Evolutionary conservation across 2,329 filamentous ascomycete genomes (phyloP).

Genomic region (Trichocomaceae sp.): DNA sequence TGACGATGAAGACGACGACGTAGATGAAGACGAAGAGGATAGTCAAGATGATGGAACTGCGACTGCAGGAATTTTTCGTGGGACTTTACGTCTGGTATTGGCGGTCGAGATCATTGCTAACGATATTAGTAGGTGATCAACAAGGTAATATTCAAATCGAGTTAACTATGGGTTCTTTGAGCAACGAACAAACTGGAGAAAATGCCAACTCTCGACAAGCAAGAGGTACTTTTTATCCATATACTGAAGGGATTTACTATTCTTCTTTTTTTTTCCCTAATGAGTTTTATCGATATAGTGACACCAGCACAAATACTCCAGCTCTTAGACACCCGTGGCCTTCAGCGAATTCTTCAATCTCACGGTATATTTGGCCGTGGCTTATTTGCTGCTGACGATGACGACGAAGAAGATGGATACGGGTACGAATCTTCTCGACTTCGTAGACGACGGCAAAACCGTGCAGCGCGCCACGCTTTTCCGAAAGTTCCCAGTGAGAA

Average conservation of each 20-base stretch:
- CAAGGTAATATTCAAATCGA: conserved; percentile 25
- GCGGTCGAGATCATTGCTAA: background rate
- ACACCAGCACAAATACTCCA: conserved; percentile 45
- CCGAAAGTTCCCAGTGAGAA: conserved; percentile 78
- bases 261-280: background rate
- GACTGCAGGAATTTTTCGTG: conserved; percentile 3
- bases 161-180: conserved; percentile 23
- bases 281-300: conserved; percentile 19
- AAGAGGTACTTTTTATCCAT: background rate
- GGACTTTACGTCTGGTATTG: background rate
- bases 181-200: conserved; percentile 16
- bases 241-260: background rate
- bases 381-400: conserved; percentile 27
- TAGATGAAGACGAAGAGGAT: conserved; percentile 4
- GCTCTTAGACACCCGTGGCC: conserved; percentile 47
- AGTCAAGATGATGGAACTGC: background rate
- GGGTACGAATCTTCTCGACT: conserved; percentile 7
- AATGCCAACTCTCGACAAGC: conserved; percentile 11
- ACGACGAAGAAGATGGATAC: conserved; percentile 21
- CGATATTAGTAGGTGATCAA: conserved; percentile 12
- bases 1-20: conserved; percentile 24
- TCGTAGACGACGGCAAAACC: conserved; percentile 32
- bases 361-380: conserved; percentile 23
- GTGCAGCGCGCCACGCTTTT: conserved; percentile 49
- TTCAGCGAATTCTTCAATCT: conserved; percentile 46